Percentiles rank a stretch among this genome's conserved stretches.
Conservation (phyloP, 768 basidiomycete species). For the Amanita pseudoporphyria region DNA sequence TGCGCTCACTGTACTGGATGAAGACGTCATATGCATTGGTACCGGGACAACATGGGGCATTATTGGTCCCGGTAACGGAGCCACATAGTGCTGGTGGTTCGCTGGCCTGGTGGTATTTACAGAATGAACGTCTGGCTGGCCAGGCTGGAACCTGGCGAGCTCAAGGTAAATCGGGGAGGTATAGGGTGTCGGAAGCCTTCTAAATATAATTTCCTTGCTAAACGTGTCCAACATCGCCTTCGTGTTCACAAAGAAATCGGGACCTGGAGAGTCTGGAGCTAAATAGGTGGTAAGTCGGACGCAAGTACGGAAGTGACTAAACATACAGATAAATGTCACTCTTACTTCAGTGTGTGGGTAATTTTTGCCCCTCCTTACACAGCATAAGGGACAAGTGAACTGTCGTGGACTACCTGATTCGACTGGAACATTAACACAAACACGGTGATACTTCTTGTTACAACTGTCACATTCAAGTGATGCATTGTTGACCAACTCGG, state of each 20-base stretch:
- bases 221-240: conserved; percentile 66
- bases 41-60: neutral
- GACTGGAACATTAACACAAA: conserved; percentile 64
- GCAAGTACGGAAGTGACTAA: conserved; percentile 1
- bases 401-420: conserved; percentile 24
- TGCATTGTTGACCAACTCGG: conserved; percentile 50
- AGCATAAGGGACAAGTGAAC: conserved; percentile 74
- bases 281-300: conserved; percentile 9
- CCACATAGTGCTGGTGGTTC: conserved; percentile 12
- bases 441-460: conserved; percentile 56
- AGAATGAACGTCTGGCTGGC: conserved; percentile 24
- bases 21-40: conserved; percentile 7
- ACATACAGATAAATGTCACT: conserved; percentile 42
- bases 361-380: conserved; percentile 57
- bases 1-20: conserved; percentile 13
- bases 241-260: conserved; percentile 60
- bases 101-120: conserved; percentile 9
- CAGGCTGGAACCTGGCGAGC: conserved; percentile 53
- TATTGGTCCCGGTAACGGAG: conserved; percentile 6
- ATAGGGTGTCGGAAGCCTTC: conserved; percentile 53
- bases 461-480: conserved; percentile 62
- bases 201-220: conserved; percentile 64
- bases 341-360: conserved; percentile 74
- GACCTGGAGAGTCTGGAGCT: conserved; percentile 34
- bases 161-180: conserved; percentile 68